Conservation (phyloP, 495 filamentous ascomycete species). For the Daldinia caldariorum region DNA sequence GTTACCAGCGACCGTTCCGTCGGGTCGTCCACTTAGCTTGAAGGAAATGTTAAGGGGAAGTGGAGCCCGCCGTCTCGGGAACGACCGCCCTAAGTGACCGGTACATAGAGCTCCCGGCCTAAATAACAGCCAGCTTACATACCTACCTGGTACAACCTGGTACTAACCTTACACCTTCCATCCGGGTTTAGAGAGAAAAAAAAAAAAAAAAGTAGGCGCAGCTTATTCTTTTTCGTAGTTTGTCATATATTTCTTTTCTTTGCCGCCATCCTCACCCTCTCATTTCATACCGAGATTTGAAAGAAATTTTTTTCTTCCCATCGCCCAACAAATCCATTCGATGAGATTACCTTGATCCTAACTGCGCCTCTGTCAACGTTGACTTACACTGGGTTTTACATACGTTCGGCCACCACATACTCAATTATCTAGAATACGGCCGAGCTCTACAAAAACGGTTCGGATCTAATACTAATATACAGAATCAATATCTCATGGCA, state of each 20-base stretch:
- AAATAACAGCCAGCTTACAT: neutral
- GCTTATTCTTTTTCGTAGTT: constrained; percentile 14
- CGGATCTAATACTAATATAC: constrained; percentile 5
- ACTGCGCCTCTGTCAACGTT: constrained; percentile 31
- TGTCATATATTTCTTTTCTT: constrained; percentile 14
- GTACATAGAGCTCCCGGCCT: neutral
- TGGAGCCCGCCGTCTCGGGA: constrained; percentile 35
- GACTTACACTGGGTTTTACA: constrained; percentile 9
- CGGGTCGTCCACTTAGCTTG: constrained; percentile 34
- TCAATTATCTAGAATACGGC: constrained; percentile 26
- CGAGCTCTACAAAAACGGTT: constrained; percentile 22
- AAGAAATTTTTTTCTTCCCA: constrained; percentile 4
- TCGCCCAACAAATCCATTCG: constrained; percentile 20
- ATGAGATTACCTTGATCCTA: constrained; percentile 27
- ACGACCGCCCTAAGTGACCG: constrained; percentile 31
- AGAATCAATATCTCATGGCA: constrained; percentile 31
- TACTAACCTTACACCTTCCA: neutral
- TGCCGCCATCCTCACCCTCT: constrained; percentile 11
- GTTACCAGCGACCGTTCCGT: constrained; percentile 41
- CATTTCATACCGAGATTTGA: constrained; percentile 19
- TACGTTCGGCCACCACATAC: constrained; percentile 24
- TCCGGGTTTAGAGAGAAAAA: no score
- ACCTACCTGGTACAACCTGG: neutral
- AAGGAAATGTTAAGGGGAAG: constrained; percentile 27
- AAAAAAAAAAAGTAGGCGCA: neutral